A percentile compares a stretch with the other conserved stretches of the same genome.
Evolutionary conservation across 106 monocot genomes (phyloP).

Genomic region (Apostasia shenzhenica): DNA sequence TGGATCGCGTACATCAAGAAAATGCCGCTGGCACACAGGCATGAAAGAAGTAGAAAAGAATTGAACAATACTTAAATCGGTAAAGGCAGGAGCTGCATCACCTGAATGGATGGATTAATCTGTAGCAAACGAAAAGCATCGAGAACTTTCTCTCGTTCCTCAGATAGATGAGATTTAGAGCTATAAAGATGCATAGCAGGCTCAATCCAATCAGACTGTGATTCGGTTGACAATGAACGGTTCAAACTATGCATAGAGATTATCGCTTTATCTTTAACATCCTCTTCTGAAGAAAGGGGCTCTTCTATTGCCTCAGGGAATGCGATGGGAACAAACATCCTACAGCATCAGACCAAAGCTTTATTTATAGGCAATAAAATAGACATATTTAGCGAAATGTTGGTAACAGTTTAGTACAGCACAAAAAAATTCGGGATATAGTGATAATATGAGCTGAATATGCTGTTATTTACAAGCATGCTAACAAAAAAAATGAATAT

Average conservation of each 20-base stretch:
- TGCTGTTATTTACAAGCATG: no score
- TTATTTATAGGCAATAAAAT: no score
- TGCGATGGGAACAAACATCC: conserved; percentile 22
- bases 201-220: conserved; percentile 52
- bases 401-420: no score
- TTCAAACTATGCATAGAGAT: conserved; percentile 4
- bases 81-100: neutral
- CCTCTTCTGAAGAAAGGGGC: conserved; percentile 5
- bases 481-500: no score
- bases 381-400: no score
- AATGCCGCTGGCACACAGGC: no score
- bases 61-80: no score
- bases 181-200: conserved; percentile 36
- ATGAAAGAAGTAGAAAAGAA: no score
- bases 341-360: neutral
- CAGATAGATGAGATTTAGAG: conserved; percentile 14
- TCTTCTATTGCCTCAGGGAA: conserved; percentile 20
- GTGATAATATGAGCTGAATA: no score
- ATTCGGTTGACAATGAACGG: conserved; percentile 10
- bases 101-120: conserved; percentile 56
- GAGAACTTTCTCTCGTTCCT: conserved; percentile 26
- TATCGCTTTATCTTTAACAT: conserved; percentile 14
- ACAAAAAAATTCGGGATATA: no score
- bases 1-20: no score
- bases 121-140: conserved; percentile 53